Percentiles rank a stretch among this genome's conserved stretches.
Conservation (phyloP, 805 yeast genomes). For the Ogataea thermomethanolica region DNA sequence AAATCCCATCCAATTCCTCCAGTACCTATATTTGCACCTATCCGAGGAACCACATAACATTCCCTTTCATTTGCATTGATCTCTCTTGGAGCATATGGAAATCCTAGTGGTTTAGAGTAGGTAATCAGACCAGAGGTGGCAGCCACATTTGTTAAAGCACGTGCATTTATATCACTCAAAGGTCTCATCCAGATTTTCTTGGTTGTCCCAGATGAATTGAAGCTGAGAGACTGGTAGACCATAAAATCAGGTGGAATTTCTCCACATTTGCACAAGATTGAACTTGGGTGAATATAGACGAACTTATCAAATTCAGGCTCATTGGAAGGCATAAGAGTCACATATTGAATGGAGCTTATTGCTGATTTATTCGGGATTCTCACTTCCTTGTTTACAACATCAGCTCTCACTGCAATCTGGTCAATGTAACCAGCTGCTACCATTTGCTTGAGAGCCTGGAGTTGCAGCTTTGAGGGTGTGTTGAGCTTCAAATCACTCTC, state of each 20-base stretch:
- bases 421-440: slow-evolving; percentile 90
- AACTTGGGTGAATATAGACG: slow-evolving; percentile 79
- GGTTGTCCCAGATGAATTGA: slow-evolving; percentile 42
- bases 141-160: slow-evolving; percentile 75
- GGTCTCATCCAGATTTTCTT: slow-evolving; percentile 63
- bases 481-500: slow-evolving; percentile 49
- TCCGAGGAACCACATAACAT: slow-evolving; percentile 86
- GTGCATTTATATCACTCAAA: slow-evolving; percentile 69
- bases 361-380: slow-evolving; percentile 54
- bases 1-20: slow-evolving; percentile 93
- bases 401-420: slow-evolving; percentile 84
- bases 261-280: slow-evolving; percentile 59
- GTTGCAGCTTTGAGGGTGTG: slow-evolving; percentile 66
- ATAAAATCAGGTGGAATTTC: slow-evolving; percentile 75
- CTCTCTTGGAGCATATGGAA: slow-evolving; percentile 79
- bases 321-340: slow-evolving; percentile 47
- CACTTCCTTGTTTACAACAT: slow-evolving; percentile 61
- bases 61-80: slow-evolving; percentile 66
- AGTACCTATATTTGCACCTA: slow-evolving; percentile 78
- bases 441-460: slow-evolving; percentile 84
- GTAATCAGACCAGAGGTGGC: slow-evolving; percentile 68
- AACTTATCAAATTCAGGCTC: slow-evolving; percentile 41
- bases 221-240: slow-evolving; percentile 66
- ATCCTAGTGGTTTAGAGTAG: slow-evolving; percentile 88
- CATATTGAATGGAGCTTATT: slow-evolving; percentile 61